Percentiles rank a stretch among this genome's conserved stretches.
phyloP scores from a whole-genome alignment of 257 asterid species.

The Solanum pimpinellifolium region DNA sequence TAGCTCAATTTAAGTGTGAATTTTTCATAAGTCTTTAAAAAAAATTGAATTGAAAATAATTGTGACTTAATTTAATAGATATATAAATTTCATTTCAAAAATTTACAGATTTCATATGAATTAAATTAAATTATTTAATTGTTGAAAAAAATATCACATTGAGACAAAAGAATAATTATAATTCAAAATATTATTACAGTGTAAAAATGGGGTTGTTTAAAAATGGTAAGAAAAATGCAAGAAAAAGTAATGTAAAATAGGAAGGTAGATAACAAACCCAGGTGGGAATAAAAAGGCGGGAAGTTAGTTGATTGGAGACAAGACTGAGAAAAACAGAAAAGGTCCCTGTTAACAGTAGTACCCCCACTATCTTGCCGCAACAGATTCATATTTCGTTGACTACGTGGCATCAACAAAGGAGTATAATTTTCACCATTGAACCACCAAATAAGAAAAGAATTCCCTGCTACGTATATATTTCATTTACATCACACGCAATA shows the following conservation, averaged over 20 bases:
- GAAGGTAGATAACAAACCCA: background rate
- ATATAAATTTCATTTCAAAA: too few species aligned
- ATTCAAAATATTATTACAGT: too few species aligned
- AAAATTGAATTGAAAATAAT: too few species aligned
- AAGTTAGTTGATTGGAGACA: conserved; percentile 3
- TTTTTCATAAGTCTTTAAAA: too few species aligned
- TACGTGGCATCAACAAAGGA: conserved; percentile 6
- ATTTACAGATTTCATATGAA: too few species aligned
- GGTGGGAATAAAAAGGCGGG: conserved; percentile 4
- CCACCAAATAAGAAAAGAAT: background rate
- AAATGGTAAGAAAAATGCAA: background rate
- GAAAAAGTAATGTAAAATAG: background rate
- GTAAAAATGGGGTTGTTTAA: background rate
- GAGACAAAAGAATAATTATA: too few species aligned
- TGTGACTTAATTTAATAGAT: too few species aligned
- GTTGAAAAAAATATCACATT: too few species aligned
- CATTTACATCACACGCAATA: background rate
- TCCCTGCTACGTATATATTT: background rate
- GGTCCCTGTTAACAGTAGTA: background rate
- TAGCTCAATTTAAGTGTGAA: background rate
- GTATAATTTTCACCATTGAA: background rate
- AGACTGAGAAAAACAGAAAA: background rate
- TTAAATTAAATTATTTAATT: too few species aligned
- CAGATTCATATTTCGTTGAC: conserved; percentile 2
- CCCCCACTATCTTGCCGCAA: conserved; percentile 1